Evolutionary conservation across 495 filamentous ascomycete genomes (phyloP).

Genomic region (Neurospora sp.): DNA sequence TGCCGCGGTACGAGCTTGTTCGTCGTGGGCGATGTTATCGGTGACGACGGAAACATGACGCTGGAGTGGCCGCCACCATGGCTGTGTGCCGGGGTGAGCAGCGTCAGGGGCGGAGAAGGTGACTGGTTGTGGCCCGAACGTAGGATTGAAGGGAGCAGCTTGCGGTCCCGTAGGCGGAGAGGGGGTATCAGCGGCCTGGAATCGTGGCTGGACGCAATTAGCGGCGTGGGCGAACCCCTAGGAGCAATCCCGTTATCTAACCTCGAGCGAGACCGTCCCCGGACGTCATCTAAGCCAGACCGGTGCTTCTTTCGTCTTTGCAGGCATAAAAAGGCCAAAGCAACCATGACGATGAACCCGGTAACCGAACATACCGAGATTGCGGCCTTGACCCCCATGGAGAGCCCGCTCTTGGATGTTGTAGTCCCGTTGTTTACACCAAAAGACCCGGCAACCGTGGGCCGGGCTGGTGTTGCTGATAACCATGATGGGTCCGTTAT

Average conservation of each 20-base stretch:
- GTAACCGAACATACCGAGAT: conserved; percentile 31
- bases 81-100: conserved; percentile 19
- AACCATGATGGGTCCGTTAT: background rate
- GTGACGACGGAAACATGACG: conserved; percentile 14
- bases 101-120: conserved; percentile 19
- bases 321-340: conserved; percentile 20
- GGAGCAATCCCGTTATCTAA: conserved; percentile 2
- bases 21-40: conserved; percentile 20
- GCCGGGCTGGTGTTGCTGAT: conserved; percentile 2
- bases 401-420: conserved; percentile 15
- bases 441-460: background rate
- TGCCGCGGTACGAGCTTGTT: conserved; percentile 22
- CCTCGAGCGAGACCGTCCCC: conserved; percentile 3
- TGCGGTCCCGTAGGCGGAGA: conserved; percentile 33
- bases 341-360: conserved; percentile 23
- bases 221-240: conserved; percentile 25
- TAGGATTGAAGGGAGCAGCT: conserved; percentile 28
- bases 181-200: conserved; percentile 27
- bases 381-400: conserved; percentile 28
- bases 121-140: conserved; percentile 15
- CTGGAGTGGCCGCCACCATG: background rate
- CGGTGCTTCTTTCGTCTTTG: conserved; percentile 17
- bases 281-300: background rate
- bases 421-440: conserved; percentile 1
- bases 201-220: conserved; percentile 27